A percentile compares a stretch with the other conserved stretches of the same genome.
phyloP scores from a whole-genome alignment of 352 stramenopile genomes.

The Phytopythium sindhum region DNA sequence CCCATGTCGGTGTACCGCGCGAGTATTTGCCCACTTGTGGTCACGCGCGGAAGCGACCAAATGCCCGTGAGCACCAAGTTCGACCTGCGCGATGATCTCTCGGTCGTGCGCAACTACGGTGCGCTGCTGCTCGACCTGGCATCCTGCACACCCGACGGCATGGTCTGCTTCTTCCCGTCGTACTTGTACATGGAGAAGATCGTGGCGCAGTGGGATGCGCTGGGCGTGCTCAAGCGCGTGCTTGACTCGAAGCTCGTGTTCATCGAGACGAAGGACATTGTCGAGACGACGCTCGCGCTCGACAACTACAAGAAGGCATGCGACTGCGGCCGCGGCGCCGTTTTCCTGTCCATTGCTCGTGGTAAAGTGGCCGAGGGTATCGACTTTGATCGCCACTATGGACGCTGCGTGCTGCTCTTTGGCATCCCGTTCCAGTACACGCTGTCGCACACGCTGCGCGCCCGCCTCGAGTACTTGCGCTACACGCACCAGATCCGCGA shows the following conservation, averaged over 20 bases:
- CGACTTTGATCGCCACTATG: constrained; percentile 99
- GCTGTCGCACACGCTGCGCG: constrained; percentile 90
- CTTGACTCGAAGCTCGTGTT: constrained; percentile 98
- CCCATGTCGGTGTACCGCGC: constrained; percentile 98
- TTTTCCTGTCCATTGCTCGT: constrained; percentile 98
- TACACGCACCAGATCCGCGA: constrained; percentile 92
- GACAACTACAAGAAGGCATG: constrained; percentile 99
- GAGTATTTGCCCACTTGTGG: constrained; percentile 97
- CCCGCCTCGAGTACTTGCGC: constrained; percentile 96
- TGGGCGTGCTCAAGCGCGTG: constrained; percentile 91
- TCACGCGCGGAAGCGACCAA: constrained; percentile 97
- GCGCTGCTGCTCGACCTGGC: constrained; percentile 94
- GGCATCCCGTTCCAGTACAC: constrained; percentile 99
- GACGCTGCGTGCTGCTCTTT: constrained; percentile 97
- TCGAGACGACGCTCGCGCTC: constrained; percentile 98
- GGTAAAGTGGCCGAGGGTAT: constrained; percentile 99
- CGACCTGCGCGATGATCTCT: constrained; percentile 81
- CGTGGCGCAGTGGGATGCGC: constrained; percentile 95
- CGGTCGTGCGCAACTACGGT: constrained; percentile 96
- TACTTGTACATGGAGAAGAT: constrained; percentile 99
- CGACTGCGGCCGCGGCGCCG: constrained; percentile 92
- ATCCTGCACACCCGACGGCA: constrained; percentile 93
- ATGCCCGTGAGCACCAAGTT: constrained; percentile 95
- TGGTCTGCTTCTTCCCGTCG: constrained; percentile 99
- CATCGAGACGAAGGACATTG: constrained; percentile 99